Conservation (phyloP, 179 eudicot species). For the Silene noctiflora region DNA sequence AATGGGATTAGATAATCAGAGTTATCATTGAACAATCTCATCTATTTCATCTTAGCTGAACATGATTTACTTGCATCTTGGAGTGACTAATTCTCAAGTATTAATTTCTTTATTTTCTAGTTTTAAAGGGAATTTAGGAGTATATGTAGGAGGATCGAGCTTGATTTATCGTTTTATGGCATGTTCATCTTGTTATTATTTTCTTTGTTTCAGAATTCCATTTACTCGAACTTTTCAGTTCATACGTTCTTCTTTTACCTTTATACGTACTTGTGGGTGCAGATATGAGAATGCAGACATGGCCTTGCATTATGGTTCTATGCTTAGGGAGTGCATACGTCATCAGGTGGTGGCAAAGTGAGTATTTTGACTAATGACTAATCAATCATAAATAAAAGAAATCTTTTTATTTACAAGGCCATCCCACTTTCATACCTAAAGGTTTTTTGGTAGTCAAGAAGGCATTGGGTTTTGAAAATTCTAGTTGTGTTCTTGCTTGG, state of each 20-base stretch:
- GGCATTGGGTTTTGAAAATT: background rate
- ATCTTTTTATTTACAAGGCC: background rate
- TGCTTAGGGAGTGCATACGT: constrained; percentile 98
- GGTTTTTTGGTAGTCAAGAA: background rate
- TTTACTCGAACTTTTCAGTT: background rate
- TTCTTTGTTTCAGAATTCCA: background rate
- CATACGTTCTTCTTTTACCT: background rate
- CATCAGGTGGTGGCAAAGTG: constrained; percentile 97
- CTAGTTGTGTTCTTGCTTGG: background rate
- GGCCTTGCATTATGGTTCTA: constrained; percentile 91
- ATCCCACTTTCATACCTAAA: background rate
- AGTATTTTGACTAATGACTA: constrained; percentile 21
- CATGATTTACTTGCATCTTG: background rate
- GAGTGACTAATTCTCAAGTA: background rate
- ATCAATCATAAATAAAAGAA: background rate
- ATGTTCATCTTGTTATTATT: no score
- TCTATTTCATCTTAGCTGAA: background rate
- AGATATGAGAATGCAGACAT: constrained; percentile 76
- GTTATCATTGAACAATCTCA: background rate
- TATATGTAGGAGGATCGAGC: background rate
- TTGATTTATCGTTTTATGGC: no score
- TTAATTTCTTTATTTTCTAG: background rate
- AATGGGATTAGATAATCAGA: constrained; percentile 11
- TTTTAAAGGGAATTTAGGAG: background rate
- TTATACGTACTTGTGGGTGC: constrained; percentile 16